Base-by-base conservation (phyloP, 169 alveolate genomes). In the Plasmodium malariae region DNA sequence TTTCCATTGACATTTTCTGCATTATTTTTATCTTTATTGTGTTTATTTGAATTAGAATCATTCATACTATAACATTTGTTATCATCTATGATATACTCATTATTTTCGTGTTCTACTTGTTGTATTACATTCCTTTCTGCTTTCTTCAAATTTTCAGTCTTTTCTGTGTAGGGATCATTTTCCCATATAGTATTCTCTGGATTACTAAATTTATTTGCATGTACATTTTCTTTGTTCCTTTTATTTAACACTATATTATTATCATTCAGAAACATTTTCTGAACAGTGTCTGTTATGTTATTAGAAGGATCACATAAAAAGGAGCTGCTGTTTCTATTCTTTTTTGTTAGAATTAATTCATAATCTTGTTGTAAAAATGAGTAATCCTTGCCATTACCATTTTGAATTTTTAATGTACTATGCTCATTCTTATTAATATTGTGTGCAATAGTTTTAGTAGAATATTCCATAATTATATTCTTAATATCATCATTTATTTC, bases 301-400 rank as follows among this genome's bases (percentile, higher is more conserved):
- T 30, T 68, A 28, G 76, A 24, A 0, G 37, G 30, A 36, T 68
- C 62, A 45, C 76, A 68, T 49, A 68, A 68, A 26, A 40, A 36
- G 60, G 43, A 9, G 24, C 55, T 68, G 19, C 76, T 68, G 3
- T 59, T 2, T 26, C 55, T 68, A 28, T 59, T 68, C 6, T 59
- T 2, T 26, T 68, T 68, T 19, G 21, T 37, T 36, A 4, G 36
- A 68, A 24, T 19, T 21, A 68, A 5, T 68, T 68, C 32, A 24
- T 68, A 68, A 68, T 40, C 37, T 68, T 68, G 60, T 68, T 68
- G 60, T 17, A 68, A 40, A 30, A 68, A 68, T 34, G 76, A 40
- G n/a, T n/a, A 7, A 43, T 43, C 12, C 7, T 43, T 43, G 43
- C 26, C 48, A 26, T 48, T 49, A 36, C 26, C 48, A 45, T 36